A percentile compares a stretch with the other conserved stretches of the same genome.
Evolutionary conservation across 768 basidiomycete genomes (phyloP).

Genomic region (Pulveroboletus sp.): DNA sequence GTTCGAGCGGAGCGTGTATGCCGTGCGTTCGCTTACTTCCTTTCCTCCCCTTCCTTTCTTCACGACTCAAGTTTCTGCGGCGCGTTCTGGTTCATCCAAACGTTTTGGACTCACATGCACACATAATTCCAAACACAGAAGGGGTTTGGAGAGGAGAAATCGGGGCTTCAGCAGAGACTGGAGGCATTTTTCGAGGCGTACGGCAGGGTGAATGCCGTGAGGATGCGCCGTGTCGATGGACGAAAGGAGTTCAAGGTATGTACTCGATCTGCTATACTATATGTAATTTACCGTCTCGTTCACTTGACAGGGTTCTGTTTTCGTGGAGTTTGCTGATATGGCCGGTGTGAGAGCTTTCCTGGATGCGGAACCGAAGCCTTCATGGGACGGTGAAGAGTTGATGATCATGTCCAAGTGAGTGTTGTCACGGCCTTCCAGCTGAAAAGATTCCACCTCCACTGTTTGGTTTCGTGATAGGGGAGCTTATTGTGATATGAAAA

Average conservation of each 20-base stretch:
- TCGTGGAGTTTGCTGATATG: conserved; percentile 79
- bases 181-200: conserved; percentile 79
- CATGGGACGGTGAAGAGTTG: conserved; percentile 72
- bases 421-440: not conserved
- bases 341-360: conserved; percentile 70
- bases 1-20: conserved; percentile 84
- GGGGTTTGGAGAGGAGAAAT: conserved; percentile 72
- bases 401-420: conserved; percentile 84
- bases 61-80: not conserved
- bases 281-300: not conserved
- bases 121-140: conserved; percentile 47
- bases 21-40: conserved; percentile 61
- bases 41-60: conserved; percentile 12
- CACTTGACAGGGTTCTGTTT: conserved; percentile 78
- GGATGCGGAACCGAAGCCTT: conserved; percentile 73
- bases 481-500: conserved; percentile 92
- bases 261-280: not conserved
- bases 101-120: too few species aligned
- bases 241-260: conserved; percentile 85
- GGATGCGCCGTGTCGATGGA: conserved; percentile 78
- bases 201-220: conserved; percentile 73
- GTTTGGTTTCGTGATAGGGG: conserved; percentile 42
- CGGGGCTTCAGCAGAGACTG: conserved; percentile 62
- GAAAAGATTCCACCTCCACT: not conserved
- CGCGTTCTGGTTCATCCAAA: too few species aligned